These are phyloP conservation scores for Epichloe coenophiala DNA, from an alignment of 2,329 filamentous ascomycete species.

Conservation along the genomic window DNA sequence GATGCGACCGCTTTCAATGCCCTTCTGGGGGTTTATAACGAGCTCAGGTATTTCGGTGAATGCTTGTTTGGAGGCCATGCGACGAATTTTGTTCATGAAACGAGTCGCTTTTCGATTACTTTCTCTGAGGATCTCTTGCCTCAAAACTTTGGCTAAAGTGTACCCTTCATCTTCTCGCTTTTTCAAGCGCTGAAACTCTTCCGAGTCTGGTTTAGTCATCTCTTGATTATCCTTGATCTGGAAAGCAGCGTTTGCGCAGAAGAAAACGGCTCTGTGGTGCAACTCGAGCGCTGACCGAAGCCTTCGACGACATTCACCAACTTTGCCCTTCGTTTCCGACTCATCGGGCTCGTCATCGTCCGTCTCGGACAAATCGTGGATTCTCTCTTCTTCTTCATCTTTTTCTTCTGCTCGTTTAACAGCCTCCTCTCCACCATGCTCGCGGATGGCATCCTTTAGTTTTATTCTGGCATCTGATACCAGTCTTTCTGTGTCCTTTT, in stretches of 20 bases:
- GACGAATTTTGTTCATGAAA: slow-evolving; percentile 49
- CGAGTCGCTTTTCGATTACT: slow-evolving; percentile 20
- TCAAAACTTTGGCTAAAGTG: slow-evolving; percentile 61
- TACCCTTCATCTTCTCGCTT: slow-evolving; percentile 60
- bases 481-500: slow-evolving; percentile 30
- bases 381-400: slow-evolving; percentile 1
- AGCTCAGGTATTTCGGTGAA: slow-evolving; percentile 51
- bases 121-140: slow-evolving; percentile 63
- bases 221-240: slow-evolving; percentile 64
- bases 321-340: slow-evolving; percentile 22
- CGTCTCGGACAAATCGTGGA: slow-evolving; percentile 16
- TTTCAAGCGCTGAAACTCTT: slow-evolving; percentile 56
- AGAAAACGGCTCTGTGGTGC: slow-evolving; percentile 72
- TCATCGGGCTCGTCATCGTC: slow-evolving; percentile 23
- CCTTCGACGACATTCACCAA: slow-evolving; percentile 46
- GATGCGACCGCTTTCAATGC: slow-evolving; percentile 59
- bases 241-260: slow-evolving; percentile 69
- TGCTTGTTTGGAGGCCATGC: slow-evolving; percentile 34
- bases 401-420: slow-evolving; percentile 1
- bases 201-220: slow-evolving; percentile 51
- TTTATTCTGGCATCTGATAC: slow-evolving; percentile 53
- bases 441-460: slow-evolving; percentile 35
- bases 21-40: slow-evolving; percentile 37
- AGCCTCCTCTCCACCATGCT: slow-evolving; percentile 6
- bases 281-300: slow-evolving; percentile 67